Evolutionary conservation across 2,329 filamentous ascomycete species (phyloP).

Genomic region (Calonectria multiphialidica): DNA sequence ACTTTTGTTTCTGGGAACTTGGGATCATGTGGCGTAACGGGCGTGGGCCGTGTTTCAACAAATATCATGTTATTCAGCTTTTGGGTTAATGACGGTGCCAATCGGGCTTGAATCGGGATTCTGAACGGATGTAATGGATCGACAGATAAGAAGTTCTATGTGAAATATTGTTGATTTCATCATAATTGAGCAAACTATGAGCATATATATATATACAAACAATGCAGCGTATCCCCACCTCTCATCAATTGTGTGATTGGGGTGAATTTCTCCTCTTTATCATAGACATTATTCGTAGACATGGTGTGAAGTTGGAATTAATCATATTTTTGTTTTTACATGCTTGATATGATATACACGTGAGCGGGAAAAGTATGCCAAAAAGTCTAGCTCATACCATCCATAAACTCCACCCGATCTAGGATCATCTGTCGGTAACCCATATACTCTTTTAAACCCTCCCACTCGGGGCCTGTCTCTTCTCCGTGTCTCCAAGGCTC

Average conservation of each 20-base stretch:
- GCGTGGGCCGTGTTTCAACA: neutral
- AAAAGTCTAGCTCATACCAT: slow-evolving; percentile 74
- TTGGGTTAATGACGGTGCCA: neutral
- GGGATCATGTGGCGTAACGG: neutral
- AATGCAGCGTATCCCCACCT: neutral
- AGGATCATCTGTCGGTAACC: slow-evolving; percentile 89
- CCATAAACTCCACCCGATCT: slow-evolving; percentile 90
- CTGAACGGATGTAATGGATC: neutral
- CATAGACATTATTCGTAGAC: neutral
- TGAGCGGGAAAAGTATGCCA: neutral
- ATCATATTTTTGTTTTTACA: slow-evolving; percentile 29
- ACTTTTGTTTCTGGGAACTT: too few relatives aligned
- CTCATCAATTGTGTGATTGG: neutral
- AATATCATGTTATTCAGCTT: too few relatives aligned
- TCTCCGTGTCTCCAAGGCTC: slow-evolving; percentile 85
- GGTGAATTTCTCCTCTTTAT: neutral
- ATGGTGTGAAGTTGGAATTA: neutral
- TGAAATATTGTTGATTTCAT: neutral
- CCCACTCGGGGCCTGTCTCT: slow-evolving; percentile 93
- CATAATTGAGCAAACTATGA: too few relatives aligned
- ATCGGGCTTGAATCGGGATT: neutral
- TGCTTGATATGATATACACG: slow-evolving; percentile 33
- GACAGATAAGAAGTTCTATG: neutral
- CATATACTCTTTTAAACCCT: slow-evolving; percentile 85
- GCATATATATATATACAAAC: neutral